phyloP scores from a whole-genome alignment of 1,139 yeast species.

The Barnettozyma hawaiiensis region DNA sequence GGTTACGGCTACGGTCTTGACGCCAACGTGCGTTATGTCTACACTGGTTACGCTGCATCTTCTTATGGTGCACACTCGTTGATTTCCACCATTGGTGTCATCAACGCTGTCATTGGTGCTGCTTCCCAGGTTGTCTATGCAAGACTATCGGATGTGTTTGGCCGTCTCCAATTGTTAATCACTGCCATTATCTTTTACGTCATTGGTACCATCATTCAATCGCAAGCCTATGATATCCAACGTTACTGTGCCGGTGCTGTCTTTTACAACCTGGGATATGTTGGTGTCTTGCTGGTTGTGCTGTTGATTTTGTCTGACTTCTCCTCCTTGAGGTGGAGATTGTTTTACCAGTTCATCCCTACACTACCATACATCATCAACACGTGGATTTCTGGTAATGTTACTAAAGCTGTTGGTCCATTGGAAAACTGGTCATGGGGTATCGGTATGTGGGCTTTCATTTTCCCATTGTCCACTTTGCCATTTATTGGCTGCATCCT shows the following conservation, averaged over 20 bases:
- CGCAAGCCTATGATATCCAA: conserved; percentile 59
- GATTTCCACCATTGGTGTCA: conserved; percentile 58
- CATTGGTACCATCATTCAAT: conserved; percentile 66
- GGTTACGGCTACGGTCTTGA: conserved; percentile 69
- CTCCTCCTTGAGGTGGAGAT: conserved; percentile 66
- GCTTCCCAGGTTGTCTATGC: conserved; percentile 71
- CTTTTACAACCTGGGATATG: conserved; percentile 63
- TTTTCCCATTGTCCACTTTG: conserved; percentile 56
- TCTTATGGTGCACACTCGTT: conserved; percentile 55
- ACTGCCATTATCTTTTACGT: conserved; percentile 55
- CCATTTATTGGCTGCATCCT: conserved; percentile 50
- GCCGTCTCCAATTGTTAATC: conserved; percentile 53
- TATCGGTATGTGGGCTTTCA: conserved; percentile 77
- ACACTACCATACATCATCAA: conserved; percentile 68
- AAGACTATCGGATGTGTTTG: conserved; percentile 63
- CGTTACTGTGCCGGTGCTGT: conserved; percentile 72
- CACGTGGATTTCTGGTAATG: conserved; percentile 69
- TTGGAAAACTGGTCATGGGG: conserved; percentile 58
- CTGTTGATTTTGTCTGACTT: conserved; percentile 59
- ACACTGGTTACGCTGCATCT: conserved; percentile 50
- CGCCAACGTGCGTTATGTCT: conserved; percentile 44
- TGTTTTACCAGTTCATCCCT: conserved; percentile 55
- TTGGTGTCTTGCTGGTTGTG: conserved; percentile 54
- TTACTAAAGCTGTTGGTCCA: conserved; percentile 37
- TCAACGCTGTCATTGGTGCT: conserved; percentile 60